Conservation (phyloP, 352 stramenopile species). For the Peronospora belbahrii region DNA sequence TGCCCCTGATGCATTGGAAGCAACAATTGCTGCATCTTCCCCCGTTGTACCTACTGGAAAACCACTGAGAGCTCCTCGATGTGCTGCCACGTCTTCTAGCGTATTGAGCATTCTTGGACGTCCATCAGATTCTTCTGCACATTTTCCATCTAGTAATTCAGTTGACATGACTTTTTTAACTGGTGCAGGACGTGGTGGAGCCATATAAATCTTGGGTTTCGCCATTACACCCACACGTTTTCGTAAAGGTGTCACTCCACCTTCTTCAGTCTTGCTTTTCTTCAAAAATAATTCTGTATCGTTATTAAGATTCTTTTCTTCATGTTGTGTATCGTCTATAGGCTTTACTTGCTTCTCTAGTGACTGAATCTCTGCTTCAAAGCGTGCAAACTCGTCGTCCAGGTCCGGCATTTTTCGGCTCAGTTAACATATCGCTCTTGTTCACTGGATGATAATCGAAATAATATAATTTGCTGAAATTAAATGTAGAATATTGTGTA, state of each 20-base stretch:
- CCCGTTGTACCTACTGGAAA: constrained; percentile 50
- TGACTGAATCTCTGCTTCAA: constrained; percentile 76
- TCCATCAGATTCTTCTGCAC: not conserved
- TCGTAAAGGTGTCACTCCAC: not conserved
- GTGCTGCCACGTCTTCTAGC: constrained; percentile 36
- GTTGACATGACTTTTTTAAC: constrained; percentile 18
- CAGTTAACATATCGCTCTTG: not conserved
- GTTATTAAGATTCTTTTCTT: constrained; percentile 13
- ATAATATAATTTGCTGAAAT: constrained; percentile 12
- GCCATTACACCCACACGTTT: constrained; percentile 29
- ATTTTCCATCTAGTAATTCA: not conserved
- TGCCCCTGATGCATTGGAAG: not conserved
- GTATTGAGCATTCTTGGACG: constrained; percentile 34
- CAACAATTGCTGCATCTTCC: constrained; percentile 30
- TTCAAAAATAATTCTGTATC: constrained; percentile 17
- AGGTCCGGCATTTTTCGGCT: constrained; percentile 41
- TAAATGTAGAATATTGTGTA: not conserved
- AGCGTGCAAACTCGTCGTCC: constrained; percentile 78
- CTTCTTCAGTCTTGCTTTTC: constrained; percentile 18
- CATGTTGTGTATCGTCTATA: not conserved
- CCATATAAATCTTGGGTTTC: constrained; percentile 63
- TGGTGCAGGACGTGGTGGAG: constrained; percentile 50
- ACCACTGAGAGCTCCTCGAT: constrained; percentile 58
- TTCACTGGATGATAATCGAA: constrained; percentile 5
- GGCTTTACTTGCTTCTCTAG: constrained; percentile 39